Percentiles rank a stretch among this genome's conserved stretches.
phyloP scores from a whole-genome alignment of 1,284 basidiomycete genomes.

The Phylloboletellus chloephorus region DNA sequence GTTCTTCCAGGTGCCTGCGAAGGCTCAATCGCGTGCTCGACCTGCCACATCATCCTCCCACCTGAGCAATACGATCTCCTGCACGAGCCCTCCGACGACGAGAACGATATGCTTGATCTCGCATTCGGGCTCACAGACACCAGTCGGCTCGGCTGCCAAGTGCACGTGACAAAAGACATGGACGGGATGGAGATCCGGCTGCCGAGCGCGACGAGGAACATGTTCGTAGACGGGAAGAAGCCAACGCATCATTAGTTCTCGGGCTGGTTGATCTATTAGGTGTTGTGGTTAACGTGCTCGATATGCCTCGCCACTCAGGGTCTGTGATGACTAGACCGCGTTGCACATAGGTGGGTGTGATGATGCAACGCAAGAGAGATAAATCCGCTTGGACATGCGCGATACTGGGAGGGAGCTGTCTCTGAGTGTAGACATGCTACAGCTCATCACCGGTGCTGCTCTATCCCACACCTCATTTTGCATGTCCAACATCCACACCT shows the following conservation, averaged over 20 bases:
- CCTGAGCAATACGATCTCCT: slow-evolving; percentile 80
- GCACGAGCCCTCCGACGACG: slow-evolving; percentile 93
- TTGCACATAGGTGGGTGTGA: not conserved
- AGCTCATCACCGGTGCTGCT: not conserved
- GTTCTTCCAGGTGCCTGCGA: slow-evolving; percentile 80
- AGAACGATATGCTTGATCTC: slow-evolving; percentile 98
- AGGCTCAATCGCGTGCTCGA: slow-evolving; percentile 95
- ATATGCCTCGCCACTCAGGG: slow-evolving; percentile 15
- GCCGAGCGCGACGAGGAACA: slow-evolving; percentile 92
- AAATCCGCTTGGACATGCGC: not conserved
- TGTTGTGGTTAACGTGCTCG: slow-evolving; percentile 14
- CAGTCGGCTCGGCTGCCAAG: slow-evolving; percentile 79
- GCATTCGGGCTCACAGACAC: slow-evolving; percentile 97
- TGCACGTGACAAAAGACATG: slow-evolving; percentile 74
- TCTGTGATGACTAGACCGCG: not conserved
- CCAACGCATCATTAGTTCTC: slow-evolving; percentile 40
- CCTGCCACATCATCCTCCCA: slow-evolving; percentile 91
- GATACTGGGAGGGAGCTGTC: not conserved
- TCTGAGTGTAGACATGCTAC: no score
- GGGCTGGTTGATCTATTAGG: not conserved
- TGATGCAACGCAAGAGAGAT: not conserved
- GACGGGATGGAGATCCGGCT: slow-evolving; percentile 85
- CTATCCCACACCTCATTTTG: not conserved
- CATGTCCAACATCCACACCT: not conserved
- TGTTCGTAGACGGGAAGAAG: slow-evolving; percentile 84